phyloP scores from a whole-genome alignment of 139 green algal genomes.

The Volvox reticuliferus region DNA sequence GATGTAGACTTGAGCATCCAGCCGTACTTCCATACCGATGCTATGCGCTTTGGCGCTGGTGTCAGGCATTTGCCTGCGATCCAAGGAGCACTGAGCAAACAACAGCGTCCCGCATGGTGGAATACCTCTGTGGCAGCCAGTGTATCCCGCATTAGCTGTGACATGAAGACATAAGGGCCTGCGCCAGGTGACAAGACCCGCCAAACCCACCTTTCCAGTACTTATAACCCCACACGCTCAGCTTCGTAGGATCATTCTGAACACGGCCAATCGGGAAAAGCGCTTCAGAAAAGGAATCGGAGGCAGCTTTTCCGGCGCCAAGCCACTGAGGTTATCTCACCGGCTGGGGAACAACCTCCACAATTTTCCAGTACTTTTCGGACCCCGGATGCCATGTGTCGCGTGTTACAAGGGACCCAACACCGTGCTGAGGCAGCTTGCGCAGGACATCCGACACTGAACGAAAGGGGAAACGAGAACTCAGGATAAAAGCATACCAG shows the following conservation, averaged over 20 bases:
- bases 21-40: constrained; percentile 40
- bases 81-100: neutral
- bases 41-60: constrained; percentile 29
- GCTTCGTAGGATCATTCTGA: constrained; percentile 19
- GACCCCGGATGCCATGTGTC: constrained; percentile 44
- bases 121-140: too few species aligned
- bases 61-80: constrained; percentile 5
- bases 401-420: constrained; percentile 30
- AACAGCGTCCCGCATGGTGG: too few species aligned
- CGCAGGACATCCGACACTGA: constrained; percentile 38
- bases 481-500: too few species aligned
- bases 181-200: neutral
- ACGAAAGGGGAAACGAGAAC: neutral
- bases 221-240: neutral
- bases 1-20: constrained; percentile 15
- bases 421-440: constrained; percentile 37
- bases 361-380: constrained; percentile 44
- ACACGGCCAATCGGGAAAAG: neutral
- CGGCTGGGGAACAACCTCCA: constrained; percentile 24
- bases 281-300: neutral
- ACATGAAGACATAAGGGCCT: too few species aligned
- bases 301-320: neutral
- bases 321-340: neutral
- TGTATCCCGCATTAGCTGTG: too few species aligned
- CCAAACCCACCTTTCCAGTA: constrained; percentile 31